Conservation (phyloP, 2,329 filamentous ascomycete genomes). For the Mollisia scopiformis region DNA sequence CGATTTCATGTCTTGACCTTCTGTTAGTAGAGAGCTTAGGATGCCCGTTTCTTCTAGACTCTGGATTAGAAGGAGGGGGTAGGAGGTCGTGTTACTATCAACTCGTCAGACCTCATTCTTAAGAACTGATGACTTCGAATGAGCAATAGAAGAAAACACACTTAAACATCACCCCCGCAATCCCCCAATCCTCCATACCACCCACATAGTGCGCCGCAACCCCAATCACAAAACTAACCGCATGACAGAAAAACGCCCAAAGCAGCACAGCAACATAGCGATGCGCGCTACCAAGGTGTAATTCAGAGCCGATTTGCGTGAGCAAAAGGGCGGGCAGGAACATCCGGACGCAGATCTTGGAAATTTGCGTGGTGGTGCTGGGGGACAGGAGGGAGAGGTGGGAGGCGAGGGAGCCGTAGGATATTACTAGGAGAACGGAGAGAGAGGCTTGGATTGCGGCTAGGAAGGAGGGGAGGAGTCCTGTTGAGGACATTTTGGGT, state of each 20-base stretch:
- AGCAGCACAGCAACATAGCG: slow-evolving; percentile 44
- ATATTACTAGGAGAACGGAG: slow-evolving; percentile 50
- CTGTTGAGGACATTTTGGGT: slow-evolving; percentile 1
- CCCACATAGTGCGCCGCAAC: slow-evolving; percentile 41
- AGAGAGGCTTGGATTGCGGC: slow-evolving; percentile 50
- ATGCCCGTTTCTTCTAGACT: slow-evolving; percentile 30
- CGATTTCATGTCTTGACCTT: slow-evolving; percentile 47
- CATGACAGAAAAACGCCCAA: slow-evolving; percentile 46
- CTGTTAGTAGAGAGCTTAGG: slow-evolving; percentile 28
- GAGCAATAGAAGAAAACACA: neutral
- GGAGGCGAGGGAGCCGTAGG: slow-evolving; percentile 46
- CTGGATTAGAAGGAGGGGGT: slow-evolving; percentile 49
- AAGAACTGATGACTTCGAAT: neutral
- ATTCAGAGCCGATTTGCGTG: slow-evolving; percentile 47
- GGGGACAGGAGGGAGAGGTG: slow-evolving; percentile 42
- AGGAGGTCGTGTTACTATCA: slow-evolving; percentile 46
- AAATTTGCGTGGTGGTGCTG: slow-evolving; percentile 44
- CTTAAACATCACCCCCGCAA: slow-evolving; percentile 50
- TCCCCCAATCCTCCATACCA: slow-evolving; percentile 49
- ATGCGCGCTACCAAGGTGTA: slow-evolving; percentile 40
- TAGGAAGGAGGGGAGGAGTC: slow-evolving; percentile 43
- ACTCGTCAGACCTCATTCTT: neutral
- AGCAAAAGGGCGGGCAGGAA: slow-evolving; percentile 51
- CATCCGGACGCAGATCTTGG: slow-evolving; percentile 49
- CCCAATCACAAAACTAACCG: slow-evolving; percentile 45